Conservation (phyloP, 1,139 yeast species). For the Debaryomycetaceae sp. region DNA sequence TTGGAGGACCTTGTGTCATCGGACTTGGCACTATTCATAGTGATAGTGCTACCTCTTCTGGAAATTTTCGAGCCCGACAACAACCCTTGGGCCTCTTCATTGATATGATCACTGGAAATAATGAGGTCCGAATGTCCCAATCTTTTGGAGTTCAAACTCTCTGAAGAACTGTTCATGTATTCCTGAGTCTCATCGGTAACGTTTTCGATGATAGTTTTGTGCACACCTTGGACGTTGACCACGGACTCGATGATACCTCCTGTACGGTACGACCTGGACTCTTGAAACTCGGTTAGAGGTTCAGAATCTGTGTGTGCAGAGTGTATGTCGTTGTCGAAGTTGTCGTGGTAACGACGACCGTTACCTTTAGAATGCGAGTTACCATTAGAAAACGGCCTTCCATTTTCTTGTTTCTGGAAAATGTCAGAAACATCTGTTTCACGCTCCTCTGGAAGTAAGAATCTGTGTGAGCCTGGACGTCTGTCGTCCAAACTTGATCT, state of each 20-base stretch:
- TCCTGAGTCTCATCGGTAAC: slow-evolving; percentile 33
- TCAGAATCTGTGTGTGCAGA: neutral
- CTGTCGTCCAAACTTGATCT: slow-evolving; percentile 4
- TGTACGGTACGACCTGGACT: slow-evolving; percentile 43
- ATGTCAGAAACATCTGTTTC: slow-evolving; percentile 31
- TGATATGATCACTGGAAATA: neutral
- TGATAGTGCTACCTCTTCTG: slow-evolving; percentile 1
- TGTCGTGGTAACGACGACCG: slow-evolving; percentile 1
- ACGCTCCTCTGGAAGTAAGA: slow-evolving; percentile 24
- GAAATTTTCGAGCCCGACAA: slow-evolving; percentile 7
- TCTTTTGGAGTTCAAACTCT: neutral
- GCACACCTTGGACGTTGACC: slow-evolving; percentile 81
- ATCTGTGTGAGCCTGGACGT: slow-evolving; percentile 10
- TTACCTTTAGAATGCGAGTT: neutral
- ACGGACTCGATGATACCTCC: slow-evolving; percentile 83
- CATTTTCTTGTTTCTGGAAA: slow-evolving; percentile 3
- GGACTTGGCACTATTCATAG: slow-evolving; percentile 4
- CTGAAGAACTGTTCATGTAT: slow-evolving; percentile 5
- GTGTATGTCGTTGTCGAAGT: neutral
- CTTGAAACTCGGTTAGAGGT: slow-evolving; percentile 19
- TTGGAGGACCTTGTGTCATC: slow-evolving; percentile 7
- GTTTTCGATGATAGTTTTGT: slow-evolving; percentile 79
- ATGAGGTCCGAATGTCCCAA: neutral
- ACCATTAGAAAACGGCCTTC: neutral
- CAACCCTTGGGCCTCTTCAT: slow-evolving; percentile 8